Percentiles rank a stretch among this genome's conserved stretches.
Evolutionary conservation across 345 rosid genomes (phyloP).

Genomic region (Aurinia saxatilis): DNA sequence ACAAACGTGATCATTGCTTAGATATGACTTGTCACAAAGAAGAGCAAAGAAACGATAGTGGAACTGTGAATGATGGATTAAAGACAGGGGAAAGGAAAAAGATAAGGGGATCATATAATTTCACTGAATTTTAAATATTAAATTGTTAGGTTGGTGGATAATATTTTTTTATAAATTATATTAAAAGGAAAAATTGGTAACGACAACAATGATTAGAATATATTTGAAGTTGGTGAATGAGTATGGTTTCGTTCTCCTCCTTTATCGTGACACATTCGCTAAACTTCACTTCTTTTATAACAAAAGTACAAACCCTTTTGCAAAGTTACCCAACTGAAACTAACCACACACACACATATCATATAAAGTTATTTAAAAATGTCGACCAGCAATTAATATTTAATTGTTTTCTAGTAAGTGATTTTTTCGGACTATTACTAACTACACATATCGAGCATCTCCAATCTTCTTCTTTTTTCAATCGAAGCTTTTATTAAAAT

Average conservation of each 20-base stretch:
- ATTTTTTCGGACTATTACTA: too few species aligned
- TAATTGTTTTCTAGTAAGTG: too few species aligned
- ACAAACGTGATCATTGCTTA: conserved; percentile 21
- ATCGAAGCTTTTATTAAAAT: too few species aligned
- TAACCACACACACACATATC: neutral
- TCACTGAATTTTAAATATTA: neutral
- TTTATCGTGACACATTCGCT: conserved; percentile 5
- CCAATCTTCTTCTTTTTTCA: too few species aligned
- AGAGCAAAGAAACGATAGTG: conserved; percentile 21
- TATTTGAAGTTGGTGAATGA: conserved; percentile 25
- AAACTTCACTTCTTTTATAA: conserved; percentile 11
- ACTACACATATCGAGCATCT: too few species aligned
- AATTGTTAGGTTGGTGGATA: conserved; percentile 21
- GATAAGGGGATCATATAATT: conserved; percentile 13
- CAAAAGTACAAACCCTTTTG: conserved; percentile 13
- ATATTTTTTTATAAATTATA: neutral
- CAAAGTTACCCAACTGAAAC: neutral
- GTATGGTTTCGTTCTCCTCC: conserved; percentile 16
- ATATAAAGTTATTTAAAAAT: too few species aligned
- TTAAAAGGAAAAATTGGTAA: neutral
- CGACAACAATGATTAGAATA: conserved; percentile 15
- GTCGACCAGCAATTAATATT: too few species aligned
- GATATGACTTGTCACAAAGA: conserved; percentile 29
- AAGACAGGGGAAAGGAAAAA: conserved; percentile 15
- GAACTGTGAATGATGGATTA: conserved; percentile 27